Percentiles rank a stretch among this genome's conserved stretches.
Evolutionary conservation across 1,284 basidiomycete species (phyloP).

Genomic region (Ustilago trichophora): DNA sequence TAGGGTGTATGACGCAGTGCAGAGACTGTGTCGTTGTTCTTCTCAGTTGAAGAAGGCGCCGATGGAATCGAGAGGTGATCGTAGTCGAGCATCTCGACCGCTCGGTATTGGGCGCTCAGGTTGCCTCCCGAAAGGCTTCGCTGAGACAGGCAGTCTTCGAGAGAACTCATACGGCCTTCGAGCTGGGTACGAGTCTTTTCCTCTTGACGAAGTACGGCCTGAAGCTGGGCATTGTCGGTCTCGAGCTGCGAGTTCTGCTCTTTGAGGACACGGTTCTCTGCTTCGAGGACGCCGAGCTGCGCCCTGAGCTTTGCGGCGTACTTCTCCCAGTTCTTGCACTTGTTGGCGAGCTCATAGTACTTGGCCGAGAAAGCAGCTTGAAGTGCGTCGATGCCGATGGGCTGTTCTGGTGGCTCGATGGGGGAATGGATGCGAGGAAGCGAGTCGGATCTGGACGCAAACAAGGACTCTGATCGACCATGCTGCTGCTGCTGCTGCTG

Average conservation of each 20-base stretch:
- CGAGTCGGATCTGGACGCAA: not conserved
- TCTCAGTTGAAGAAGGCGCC: constrained; percentile 36
- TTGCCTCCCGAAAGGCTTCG: constrained; percentile 20
- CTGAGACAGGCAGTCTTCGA: constrained; percentile 39
- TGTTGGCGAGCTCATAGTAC: constrained; percentile 53
- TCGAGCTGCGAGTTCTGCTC: constrained; percentile 49
- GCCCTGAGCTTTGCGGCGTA: constrained; percentile 57
- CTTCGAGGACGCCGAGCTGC: constrained; percentile 49
- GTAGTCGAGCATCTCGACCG: constrained; percentile 29
- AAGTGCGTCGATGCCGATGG: constrained; percentile 51
- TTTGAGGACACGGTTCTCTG: constrained; percentile 51
- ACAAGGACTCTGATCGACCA: constrained; percentile 4
- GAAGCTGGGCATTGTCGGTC: constrained; percentile 40
- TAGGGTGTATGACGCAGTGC: constrained; percentile 22
- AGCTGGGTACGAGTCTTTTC: constrained; percentile 31
- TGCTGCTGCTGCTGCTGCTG: constrained; percentile 20
- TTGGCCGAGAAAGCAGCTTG: constrained; percentile 53
- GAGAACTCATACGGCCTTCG: constrained; percentile 31
- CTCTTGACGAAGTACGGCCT: constrained; percentile 21
- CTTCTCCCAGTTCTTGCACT: constrained; percentile 60
- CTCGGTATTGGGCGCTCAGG: constrained; percentile 23
- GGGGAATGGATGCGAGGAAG: constrained; percentile 13
- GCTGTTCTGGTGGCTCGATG: constrained; percentile 14
- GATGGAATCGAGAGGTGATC: constrained; percentile 43
- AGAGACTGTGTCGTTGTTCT: constrained; percentile 6